Evolutionary conservation across 169 alveolate genomes (phyloP), one percentile per base, ranked within the genome.

Genomic region (Cytauxzoon felis): DNA sequence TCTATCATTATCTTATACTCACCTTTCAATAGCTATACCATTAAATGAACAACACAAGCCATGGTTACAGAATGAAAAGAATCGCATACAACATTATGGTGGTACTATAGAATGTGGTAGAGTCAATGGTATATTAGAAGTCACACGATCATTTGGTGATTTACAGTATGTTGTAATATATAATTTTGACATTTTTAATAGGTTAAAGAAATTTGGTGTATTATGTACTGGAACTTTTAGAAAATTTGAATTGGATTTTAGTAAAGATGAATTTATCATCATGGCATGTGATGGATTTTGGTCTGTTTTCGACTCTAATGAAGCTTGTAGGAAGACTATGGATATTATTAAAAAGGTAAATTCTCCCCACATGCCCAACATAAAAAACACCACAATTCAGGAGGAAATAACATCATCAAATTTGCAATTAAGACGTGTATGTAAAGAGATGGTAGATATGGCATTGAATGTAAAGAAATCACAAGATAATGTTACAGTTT

Each of bases 211-310:
- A 7, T 89, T 83, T 53, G 94, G 94, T 9, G 82, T 89, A 40
- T 56, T 79, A 27, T 82, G 93, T 51, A 67, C 78, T 23, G 93
- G 91, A 21, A 59, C 93, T 8, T 76, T 80, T 54, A 62, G 81
- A 34, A 89, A 87, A 43, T 70, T 87, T 24, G 34, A 69, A 13
- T 54, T 88, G 19, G 88, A 63, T 29, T 67, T 86, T 4, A 62
- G 70, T 8, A 82, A 88, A 26, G 96, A 93, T 68, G 95, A 93
- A 62, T 95, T 97, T 78, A 84, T 96, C 30, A 71, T 97, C 53
- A 57, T 97, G 66, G 99, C 97, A 9, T 96, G 99, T 62, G 99
- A 96, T 86, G 99, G 99, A 5, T 94, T 97, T 45, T 97, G 66
- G 79, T 29, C 52, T 13, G 68, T 33, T 7, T 66, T 30, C 27